These are phyloP conservation scores for Prunus mume DNA, from an alignment of 306 rosid species.

Conservation along the genomic window DNA sequence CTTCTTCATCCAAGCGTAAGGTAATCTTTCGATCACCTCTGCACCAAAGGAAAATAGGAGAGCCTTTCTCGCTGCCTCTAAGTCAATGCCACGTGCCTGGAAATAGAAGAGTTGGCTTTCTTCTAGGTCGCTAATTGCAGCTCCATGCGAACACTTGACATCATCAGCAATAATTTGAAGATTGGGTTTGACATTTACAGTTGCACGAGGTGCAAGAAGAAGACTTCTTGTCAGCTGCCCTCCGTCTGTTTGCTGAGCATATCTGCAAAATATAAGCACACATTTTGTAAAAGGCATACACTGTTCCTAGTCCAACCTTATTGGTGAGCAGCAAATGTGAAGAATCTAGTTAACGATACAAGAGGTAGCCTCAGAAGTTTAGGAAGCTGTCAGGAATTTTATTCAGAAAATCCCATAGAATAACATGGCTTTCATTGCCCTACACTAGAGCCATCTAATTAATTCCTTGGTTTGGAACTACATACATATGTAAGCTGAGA, in stretches of 20 bases:
- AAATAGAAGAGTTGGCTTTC: conserved; percentile 81
- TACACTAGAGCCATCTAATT: not conserved
- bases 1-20: conserved; percentile 53
- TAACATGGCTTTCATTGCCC: not conserved
- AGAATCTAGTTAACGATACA: not conserved
- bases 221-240: conserved; percentile 93
- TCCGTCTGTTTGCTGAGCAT: conserved; percentile 93
- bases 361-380: not conserved
- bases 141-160: conserved; percentile 96
- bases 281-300: not conserved
- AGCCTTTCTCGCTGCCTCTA: conserved; percentile 72
- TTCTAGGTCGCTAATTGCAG: conserved; percentile 94
- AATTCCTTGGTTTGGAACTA: not conserved
- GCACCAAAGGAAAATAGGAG: conserved; percentile 80
- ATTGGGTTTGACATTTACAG: conserved; percentile 86
- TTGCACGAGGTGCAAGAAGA: conserved; percentile 91
- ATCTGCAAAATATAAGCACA: conserved; percentile 40
- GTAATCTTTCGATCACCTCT: conserved; percentile 69
- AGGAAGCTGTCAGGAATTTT: not conserved
- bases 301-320: not conserved
- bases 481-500: not conserved
- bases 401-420: not conserved
- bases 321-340: not conserved
- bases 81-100: conserved; percentile 77
- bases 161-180: conserved; percentile 92